Evolutionary conservation across 129 eudicot species (phyloP).

Genomic region (Deinandra increscens): DNA sequence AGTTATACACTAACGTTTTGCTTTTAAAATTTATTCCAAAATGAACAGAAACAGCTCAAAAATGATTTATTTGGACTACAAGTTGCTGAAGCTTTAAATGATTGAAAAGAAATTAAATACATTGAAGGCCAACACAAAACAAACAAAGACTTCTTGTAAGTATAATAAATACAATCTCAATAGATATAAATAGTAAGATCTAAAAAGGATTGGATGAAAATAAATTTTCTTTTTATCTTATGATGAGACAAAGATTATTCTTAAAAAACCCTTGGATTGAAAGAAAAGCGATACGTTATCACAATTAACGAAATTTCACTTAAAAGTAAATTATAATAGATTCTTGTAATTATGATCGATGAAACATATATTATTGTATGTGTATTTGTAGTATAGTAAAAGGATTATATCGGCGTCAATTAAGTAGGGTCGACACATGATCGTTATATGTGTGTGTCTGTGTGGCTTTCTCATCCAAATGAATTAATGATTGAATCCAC

Average conservation of each 20-base stretch:
- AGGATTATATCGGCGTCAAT: neutral
- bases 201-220: too few species aligned
- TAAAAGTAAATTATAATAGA: too few species aligned
- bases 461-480: constrained; percentile 40
- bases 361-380: too few species aligned
- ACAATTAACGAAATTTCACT: too few species aligned
- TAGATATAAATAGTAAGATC: too few species aligned
- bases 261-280: too few species aligned
- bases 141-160: too few species aligned
- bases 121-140: constrained; percentile 16
- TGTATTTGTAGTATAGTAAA: neutral
- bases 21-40: neutral
- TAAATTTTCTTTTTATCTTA: too few species aligned
- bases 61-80: constrained; percentile 5
- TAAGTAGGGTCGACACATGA: constrained; percentile 24
- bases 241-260: too few species aligned
- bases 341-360: too few species aligned
- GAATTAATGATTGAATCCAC: constrained; percentile 21
- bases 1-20: neutral
- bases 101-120: constrained; percentile 19
- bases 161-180: too few species aligned
- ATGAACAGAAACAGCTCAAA: neutral
- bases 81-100: constrained; percentile 25
- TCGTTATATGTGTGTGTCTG: constrained; percentile 17
- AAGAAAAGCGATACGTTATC: too few species aligned